These are phyloP conservation scores for Eimeria sp. DNA, from an alignment of 169 alveolate genomes.

Conservation along the genomic window DNA sequence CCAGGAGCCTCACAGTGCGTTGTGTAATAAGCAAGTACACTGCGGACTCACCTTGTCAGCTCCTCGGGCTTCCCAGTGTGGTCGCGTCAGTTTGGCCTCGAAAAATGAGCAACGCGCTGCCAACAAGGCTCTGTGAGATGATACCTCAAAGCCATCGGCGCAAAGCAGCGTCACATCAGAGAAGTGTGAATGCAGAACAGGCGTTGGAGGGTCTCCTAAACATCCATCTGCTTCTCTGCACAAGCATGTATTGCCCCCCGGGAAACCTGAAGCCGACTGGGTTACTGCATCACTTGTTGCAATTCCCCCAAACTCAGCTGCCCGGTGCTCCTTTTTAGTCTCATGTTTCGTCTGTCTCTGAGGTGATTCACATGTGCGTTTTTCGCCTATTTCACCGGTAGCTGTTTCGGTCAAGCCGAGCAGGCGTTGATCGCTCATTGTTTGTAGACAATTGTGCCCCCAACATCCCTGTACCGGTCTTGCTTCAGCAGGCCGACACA, in stretches of 20 bases:
- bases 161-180: slow-evolving; percentile 75
- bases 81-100: slow-evolving; percentile 81
- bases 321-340: background rate
- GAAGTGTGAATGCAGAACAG: slow-evolving; percentile 56
- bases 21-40: background rate
- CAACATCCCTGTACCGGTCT: background rate
- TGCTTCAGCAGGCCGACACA: slow-evolving; percentile 58
- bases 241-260: slow-evolving; percentile 1
- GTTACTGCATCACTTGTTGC: background rate
- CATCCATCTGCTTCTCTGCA: background rate
- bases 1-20: background rate
- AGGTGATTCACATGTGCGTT: background rate
- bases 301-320: background rate
- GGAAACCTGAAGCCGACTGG: background rate
- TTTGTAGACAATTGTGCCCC: background rate
- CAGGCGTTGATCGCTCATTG: slow-evolving; percentile 16
- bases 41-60: slow-evolving; percentile 26
- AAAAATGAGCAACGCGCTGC: slow-evolving; percentile 80
- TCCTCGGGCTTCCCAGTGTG: slow-evolving; percentile 64
- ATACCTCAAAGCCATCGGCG: slow-evolving; percentile 71
- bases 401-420: slow-evolving; percentile 51
- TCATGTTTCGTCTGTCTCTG: background rate
- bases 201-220: background rate
- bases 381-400: background rate
- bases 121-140: slow-evolving; percentile 78